Base-by-base conservation (phyloP, 805 yeast species). In the Brettanomyces naardenensis region DNA sequence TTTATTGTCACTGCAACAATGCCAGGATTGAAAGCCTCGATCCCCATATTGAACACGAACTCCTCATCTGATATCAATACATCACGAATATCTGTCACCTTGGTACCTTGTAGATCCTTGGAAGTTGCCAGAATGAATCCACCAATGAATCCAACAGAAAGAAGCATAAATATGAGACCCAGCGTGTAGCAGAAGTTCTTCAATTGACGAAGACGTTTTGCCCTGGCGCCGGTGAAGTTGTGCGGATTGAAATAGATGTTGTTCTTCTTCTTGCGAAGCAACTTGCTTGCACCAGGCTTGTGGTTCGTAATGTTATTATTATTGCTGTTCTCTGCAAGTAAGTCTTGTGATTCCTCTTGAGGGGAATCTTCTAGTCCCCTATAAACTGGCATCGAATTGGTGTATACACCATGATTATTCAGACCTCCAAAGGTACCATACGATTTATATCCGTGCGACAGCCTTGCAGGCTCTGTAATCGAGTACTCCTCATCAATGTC, bases 11-110 rank as follows among this genome's bases (percentile, higher is more conserved):
- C 75, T 2, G 82, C 68, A 46, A 88, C 66, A 59, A 89, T 72
- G 0, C 97, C 95, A 0, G 96, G 96, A 55, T 90, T 90, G 49
- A 80, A 75, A 0, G 94, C 95, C 42, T 77, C 81, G 18, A 87
- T 74, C 3, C 75, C 72, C 48, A 90, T 62, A 53, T 81, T 85
- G 62, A 90, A 87, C 1, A 88, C 72, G 33, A 90, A 63, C 53
- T 87, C 97, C 51, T 88, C 95, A 45, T 80, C 79, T 36, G 92
- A 79, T 3, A 86, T 83, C 10, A 89, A 64, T 1, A 89, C 71
- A 50, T 85, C 85, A 35, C 72, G 73, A 29, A 89, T 66, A n/a
- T 75, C 62, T 2, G 65, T 56, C 7, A 89, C 73, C 17, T 71
- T 61, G 15, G 87, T 80, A 43, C 73, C 71, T 37, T 80, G 77